Evolutionary conservation across 768 basidiomycete species (phyloP), one percentile per base, ranked within the genome.

Genomic region (Dentipellis fragilis): DNA sequence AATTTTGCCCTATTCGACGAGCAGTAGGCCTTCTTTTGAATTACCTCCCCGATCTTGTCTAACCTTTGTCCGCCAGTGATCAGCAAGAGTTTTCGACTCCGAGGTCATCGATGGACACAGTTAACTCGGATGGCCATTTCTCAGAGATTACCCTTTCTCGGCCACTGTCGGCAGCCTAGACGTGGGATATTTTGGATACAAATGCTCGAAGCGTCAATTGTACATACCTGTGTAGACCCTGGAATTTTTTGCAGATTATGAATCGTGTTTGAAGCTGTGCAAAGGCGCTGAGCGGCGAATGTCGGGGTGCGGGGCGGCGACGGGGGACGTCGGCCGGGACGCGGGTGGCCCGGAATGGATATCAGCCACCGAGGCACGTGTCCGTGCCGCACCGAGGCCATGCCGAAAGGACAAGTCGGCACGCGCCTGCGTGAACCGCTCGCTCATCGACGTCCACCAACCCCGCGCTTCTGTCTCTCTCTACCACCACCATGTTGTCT

Each of bases 401-500:
- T 29, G 29, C 29, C 29, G 29, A 29, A 29, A 29, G 29, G 29
- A 29, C 29, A 29, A 29, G 29, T 29, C 29, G 29, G 29, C 29
- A 29, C 29, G 29, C 29, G 29, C 29, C 29, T 29, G 29, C 3
- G 29, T 6, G 29, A 29, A 29, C 48, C 19, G 14, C 48, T 17
- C 48, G 14, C 19, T 49, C 48, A 49, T 49, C 22, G 17, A 51
- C 35, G 10, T 19, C 35, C 34, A n/a, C 35, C 50, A 17, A 22
- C 17, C 10, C n/a, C 12, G 10, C 46, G 46, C 55, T 21, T 23
- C 14, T 21, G 23, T 45, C 35, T 34, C 23, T 50, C 9, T 52
- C 12, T 17, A 36, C 50, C 22, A 49, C 38, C 54, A 61, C 48
- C 55, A 61, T 61, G 60, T 57, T 57, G 19, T 57, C 56, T 39